phyloP scores from a whole-genome alignment of 73 alveolate genomes.

The Paramecium biaurelia region DNA sequence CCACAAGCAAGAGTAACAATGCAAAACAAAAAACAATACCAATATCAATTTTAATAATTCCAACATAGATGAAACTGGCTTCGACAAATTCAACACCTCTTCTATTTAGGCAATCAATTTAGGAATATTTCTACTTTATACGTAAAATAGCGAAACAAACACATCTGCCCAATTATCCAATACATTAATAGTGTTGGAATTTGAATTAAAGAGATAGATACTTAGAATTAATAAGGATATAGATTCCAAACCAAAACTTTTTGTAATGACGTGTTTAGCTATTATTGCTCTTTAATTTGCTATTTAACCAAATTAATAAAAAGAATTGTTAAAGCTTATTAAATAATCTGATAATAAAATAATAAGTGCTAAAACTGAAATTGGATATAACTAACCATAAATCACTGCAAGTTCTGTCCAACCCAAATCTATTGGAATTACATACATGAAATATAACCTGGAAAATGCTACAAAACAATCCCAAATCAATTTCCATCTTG shows the following conservation, averaged over 20 bases:
- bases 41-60: conserved; percentile 44
- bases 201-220: neutral
- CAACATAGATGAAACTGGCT: conserved; percentile 16
- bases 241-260: conserved; percentile 35
- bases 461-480: neutral
- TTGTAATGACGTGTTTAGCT: conserved; percentile 18
- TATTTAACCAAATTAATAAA: conserved; percentile 27
- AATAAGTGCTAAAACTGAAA: neutral
- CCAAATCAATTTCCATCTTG: conserved; percentile 44
- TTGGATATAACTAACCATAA: neutral
- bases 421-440: conserved; percentile 27
- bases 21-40: conserved; percentile 48
- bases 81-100: conserved; percentile 15
- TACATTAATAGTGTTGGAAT: neutral
- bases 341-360: neutral
- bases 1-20: conserved; percentile 59
- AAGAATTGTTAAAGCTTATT: conserved; percentile 3
- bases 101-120: conserved; percentile 24
- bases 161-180: neutral
- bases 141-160: neutral
- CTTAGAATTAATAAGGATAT: neutral
- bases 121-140: conserved; percentile 2
- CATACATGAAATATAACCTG: conserved; percentile 13
- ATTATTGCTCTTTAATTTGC: neutral
- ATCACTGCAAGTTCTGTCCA: conserved; percentile 7